Evolutionary conservation across 2,329 filamentous ascomycete species (phyloP), one percentile per base, ranked within the genome.

Genomic region (Aureobasidium sp.): DNA sequence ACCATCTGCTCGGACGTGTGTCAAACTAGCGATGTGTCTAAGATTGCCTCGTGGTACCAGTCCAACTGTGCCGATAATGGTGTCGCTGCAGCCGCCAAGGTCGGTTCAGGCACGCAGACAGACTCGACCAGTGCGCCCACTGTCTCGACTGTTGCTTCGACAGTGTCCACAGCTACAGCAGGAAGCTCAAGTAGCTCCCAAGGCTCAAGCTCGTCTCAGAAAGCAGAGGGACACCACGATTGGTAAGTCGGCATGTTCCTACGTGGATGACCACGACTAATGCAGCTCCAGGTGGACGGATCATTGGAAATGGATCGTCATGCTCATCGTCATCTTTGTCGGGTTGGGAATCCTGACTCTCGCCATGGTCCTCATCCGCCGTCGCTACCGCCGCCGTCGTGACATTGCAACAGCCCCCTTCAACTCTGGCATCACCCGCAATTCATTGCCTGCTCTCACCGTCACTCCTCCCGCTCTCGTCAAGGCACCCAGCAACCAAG

Each of bases 241-340:
- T 73, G 72, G 73, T 72, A 66, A 45, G 69, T 68, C 23, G 20
- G 20, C 20, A n/a, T 38, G 20, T n/a, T 31, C 15, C 23, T 43
- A 15, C n/a, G 50, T 18, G 62, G 42, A 31, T 20, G 27, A 16
- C 43, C 10, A 43, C 45, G n/a, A 33, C 40, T 48, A 8, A 42
- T 25, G n/a, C 25, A 29, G 38, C 45, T 7, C 43, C 68, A 93
- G 92, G 91, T 80, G 93, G 58, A 84, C 86, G 10, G 85, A 82
- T 33, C 93, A 95, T 77, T 93, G 88, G 75, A 86, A 90, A 81
- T 97, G 93, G 93, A 88, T 97, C 53, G 85, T 95, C 68, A 93
- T 96, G 85, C 84, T 96, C 62, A 90, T 94, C 69, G 82, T 95
- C 68, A 84, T 97, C 33, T 85, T 91, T 50, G 82, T 95, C 67